Percentiles rank a stretch among this genome's conserved stretches.
phyloP scores from a whole-genome alignment of 129 eudicot species.

The Escallonia herrerae region DNA sequence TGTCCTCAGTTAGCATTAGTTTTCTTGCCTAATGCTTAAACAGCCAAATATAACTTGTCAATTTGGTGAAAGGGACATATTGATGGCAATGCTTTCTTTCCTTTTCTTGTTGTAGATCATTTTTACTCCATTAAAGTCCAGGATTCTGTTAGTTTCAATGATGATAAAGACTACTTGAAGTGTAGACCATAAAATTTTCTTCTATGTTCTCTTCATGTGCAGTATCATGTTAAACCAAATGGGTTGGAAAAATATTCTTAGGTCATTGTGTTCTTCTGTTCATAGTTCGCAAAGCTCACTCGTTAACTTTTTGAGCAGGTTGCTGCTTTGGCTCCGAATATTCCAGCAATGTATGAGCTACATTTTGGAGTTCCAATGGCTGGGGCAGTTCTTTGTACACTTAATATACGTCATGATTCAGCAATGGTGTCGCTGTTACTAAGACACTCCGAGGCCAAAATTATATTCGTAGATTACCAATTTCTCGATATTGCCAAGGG shows the following conservation, averaged over 20 bases:
- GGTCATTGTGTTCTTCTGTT: not conserved
- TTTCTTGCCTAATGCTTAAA: too few relatives aligned
- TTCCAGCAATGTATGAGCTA: conserved; percentile 48
- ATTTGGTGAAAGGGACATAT: too few relatives aligned
- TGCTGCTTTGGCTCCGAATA: conserved; percentile 42
- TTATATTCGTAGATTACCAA: conserved; percentile 37
- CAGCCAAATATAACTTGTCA: too few relatives aligned
- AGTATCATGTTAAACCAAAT: too few relatives aligned
- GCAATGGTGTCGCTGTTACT: conserved; percentile 33
- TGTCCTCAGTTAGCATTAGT: too few relatives aligned
- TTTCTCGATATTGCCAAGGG: conserved; percentile 25
- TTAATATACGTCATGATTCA: conserved; percentile 39
- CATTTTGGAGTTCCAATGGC: conserved; percentile 59
- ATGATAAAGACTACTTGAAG: too few relatives aligned
- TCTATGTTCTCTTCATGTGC: too few relatives aligned
- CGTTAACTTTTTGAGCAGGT: conserved; percentile 19
- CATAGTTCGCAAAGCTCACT: not conserved
- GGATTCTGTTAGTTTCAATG: too few relatives aligned
- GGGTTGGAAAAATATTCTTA: not conserved
- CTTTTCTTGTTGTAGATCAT: too few relatives aligned
- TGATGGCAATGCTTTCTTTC: too few relatives aligned
- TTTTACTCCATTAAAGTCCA: too few relatives aligned
- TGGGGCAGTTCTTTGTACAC: conserved; percentile 43
- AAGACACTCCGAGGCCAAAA: conserved; percentile 35
- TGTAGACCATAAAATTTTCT: too few relatives aligned